Conservation (phyloP, 2,329 filamentous ascomycete genomes). For the Gaeumannomyces sp. region DNA sequence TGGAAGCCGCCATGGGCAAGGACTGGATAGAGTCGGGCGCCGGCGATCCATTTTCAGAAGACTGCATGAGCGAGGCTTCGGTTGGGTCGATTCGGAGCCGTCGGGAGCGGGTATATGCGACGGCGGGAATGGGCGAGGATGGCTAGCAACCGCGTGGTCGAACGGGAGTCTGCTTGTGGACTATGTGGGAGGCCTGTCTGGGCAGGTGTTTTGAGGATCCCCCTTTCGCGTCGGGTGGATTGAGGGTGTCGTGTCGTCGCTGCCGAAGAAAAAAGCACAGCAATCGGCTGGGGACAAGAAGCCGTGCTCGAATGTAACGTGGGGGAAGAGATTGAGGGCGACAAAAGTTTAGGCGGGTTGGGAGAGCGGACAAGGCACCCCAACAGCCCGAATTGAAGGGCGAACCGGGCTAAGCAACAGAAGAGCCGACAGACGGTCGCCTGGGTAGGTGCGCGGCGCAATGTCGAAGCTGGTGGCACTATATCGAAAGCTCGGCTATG, state of each 20-base stretch:
- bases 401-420: background rate
- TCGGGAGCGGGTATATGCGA: background rate
- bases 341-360: background rate
- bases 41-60: slow-evolving; percentile 56
- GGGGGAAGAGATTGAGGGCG: no score
- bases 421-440: background rate
- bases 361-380: background rate
- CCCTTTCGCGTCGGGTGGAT: background rate
- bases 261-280: background rate
- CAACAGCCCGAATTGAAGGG: background rate
- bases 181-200: background rate
- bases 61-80: slow-evolving; percentile 53
- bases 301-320: background rate
- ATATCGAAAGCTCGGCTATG: background rate
- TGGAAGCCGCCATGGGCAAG: slow-evolving; percentile 59
- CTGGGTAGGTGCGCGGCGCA: background rate
- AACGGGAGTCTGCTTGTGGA: background rate
- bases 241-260: background rate
- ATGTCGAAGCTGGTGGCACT: background rate
- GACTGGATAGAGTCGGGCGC: slow-evolving; percentile 63
- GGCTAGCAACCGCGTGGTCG: background rate
- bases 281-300: background rate
- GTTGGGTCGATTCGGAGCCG: background rate
- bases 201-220: background rate
- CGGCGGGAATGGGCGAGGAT: background rate